Evolutionary conservation across 495 filamentous ascomycete species (phyloP), one percentile per base, ranked within the genome.

Genomic region (Neurospora sp.): DNA sequence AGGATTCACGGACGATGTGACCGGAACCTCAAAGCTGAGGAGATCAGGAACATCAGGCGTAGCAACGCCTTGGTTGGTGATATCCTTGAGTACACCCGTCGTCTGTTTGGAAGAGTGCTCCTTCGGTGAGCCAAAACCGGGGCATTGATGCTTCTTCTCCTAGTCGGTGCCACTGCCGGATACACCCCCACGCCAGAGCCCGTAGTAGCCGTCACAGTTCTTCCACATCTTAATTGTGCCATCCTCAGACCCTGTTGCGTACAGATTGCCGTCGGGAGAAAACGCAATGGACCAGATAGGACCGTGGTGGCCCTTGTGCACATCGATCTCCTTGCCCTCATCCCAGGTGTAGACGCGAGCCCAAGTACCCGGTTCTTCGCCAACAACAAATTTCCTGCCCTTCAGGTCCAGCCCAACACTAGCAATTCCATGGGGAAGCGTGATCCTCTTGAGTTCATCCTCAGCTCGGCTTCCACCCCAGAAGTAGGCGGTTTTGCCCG

Each of bases 271-370:
- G 81, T 98, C 95, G 1, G 96, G 96, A 11, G 93, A 95, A 83
- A 98, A 98, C 72, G 90, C 90, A 71, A 96, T 88, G 23, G 93
- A 96, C 96, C 96, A 98, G 73, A 98, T 95, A 11, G 95, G 95
- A 14, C 96, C 96, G 79, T 99, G 96, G 79, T 98, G 96, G 27
- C 96, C 96, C 82, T 97, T 98, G 86, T 96, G 94, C 23, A 96
- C 90, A 77, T 99, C 95, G 27, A 94, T 81, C 80, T 98, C 95
- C 74, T 89, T 87, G 75, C 91, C 90, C 16, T 88, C 88, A 73
- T 97, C 92, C 81, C 94, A 91, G 82, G 93, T 90, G 82, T 96
- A 97, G 7, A 98, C 92, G 49, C 93, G 88, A 2, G 94, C 95
- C 96, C 96, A 99, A 4, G 96, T 98, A 79, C 97, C 95, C 39